Base-by-base conservation (phyloP, 805 yeast genomes). In the Kodamaea kaohsiungensis region DNA sequence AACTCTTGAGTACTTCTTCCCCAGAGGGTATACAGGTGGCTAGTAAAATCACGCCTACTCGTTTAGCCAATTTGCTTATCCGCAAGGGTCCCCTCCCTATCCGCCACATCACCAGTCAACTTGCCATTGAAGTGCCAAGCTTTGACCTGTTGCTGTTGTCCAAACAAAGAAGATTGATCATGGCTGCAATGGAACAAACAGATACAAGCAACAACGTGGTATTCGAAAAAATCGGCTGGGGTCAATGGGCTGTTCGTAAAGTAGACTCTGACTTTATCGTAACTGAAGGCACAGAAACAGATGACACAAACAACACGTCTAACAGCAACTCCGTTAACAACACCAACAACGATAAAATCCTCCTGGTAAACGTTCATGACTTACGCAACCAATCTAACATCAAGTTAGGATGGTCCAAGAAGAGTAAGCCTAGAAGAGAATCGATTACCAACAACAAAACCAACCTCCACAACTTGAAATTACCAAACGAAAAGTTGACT, bases 181-280 rank as follows among this genome's bases (percentile, higher is more conserved):
- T 92, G 87, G 85, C 91, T 12, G 95, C 92, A 40, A 80, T 92
- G 71, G 97, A 91, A 61, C 81, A 83, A 59, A 88, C 89, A 8
- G 89, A 85, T 62, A 60, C 77, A 1, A 75, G 69, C 43, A 86
- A 83, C 53, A 79, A 80, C 54, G 86, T 88, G 43, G 82, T 87
- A 13, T 92, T 92, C 72, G 96, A 91, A 65, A 92, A 92, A 72
- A 91, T 92, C 33, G 97, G 98, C 18, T 92, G 98, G 98, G 98
- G 98, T 56, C 96, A 92, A 68, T 92, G 98, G 98, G 88, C 88
- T 19, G 96, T 92, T 2, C 80, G 85, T 61, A 72, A 75, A 48
- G 83, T 63, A 62, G 79, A 69, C 66, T 78, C 70, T 30, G 75
- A 80, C 69, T 67, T 63, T 63, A 62, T 77, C 69, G 67, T 79